Evolutionary conservation across 2,329 filamentous ascomycete species (phyloP), one percentile per base, ranked within the genome.

Genomic region (Colletotrichum sp.): DNA sequence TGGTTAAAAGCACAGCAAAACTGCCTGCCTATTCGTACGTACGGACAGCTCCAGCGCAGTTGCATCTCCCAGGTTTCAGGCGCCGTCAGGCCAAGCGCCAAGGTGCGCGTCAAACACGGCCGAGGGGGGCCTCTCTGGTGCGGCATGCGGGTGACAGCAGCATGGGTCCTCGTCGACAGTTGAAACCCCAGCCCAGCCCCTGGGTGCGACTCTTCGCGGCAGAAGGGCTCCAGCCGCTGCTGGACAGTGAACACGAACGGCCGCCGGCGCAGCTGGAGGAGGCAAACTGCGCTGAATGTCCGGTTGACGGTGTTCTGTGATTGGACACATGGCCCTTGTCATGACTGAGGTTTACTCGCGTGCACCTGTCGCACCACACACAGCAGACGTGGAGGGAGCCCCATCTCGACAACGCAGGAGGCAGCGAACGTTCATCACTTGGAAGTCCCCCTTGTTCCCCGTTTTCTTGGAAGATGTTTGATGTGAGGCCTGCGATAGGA

Each of bases 51-150:
- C 55, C 55, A 52, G 36, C 18, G 39, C 57, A 59, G 57, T 73
- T 48, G 59, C 64, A 75, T 65, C 67, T 24, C 28, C 16, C 16
- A 10, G 57, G 73, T 75, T 73, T 75, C 73, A 73, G 70, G 69
- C 63, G 63, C 39, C 69, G 26, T 65, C 32, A 30, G 72, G 57
- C 73, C 64, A 75, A 72, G 73, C 21, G 73, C 73, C 73, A 75
- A 75, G 73, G 36, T 21, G 43, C 34, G 64, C 70, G 64, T 75
- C 73, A 75, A 75, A 75, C 73, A 65, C 63, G 39, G 32, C n/a
- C 68, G 69, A 75, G 63, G 61, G 72, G 32, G 43, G 43, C 43
- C 43, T 34, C 24, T 52, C 36, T 74, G 61, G 61, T 61, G 72
- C 52, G 67, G 72, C 71, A 72, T 57, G 24, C 48, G 30, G 32